These are phyloP conservation scores for Hyphopichia buzzinii DNA, from an alignment of 1,139 yeast genomes.

Conservation along the genomic window DNA sequence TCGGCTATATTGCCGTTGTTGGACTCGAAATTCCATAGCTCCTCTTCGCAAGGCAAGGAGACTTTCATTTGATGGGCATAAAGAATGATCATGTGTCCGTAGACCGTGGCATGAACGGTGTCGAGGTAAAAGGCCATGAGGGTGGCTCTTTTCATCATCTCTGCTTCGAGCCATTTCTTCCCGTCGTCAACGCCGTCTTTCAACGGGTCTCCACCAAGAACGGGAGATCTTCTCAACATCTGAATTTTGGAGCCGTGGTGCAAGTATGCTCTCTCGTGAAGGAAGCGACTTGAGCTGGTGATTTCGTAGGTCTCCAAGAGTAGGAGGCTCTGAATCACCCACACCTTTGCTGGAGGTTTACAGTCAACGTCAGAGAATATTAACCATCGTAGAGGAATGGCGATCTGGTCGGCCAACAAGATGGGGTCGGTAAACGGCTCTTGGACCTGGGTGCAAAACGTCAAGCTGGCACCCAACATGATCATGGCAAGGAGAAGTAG, in stretches of 20 bases:
- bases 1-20: background rate
- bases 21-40: conserved; percentile 25
- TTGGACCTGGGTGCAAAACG: conserved; percentile 14
- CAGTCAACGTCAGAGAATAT: conserved; percentile 56
- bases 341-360: conserved; percentile 52
- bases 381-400: conserved; percentile 61
- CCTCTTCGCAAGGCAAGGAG: conserved; percentile 31
- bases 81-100: conserved; percentile 26
- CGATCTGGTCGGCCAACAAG: conserved; percentile 38
- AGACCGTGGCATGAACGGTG: conserved; percentile 32
- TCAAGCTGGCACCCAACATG: conserved; percentile 50
- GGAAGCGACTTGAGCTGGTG: conserved; percentile 36
- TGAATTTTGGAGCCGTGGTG: conserved; percentile 77
- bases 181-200: conserved; percentile 11
- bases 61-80: conserved; percentile 32
- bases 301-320: conserved; percentile 64
- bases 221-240: conserved; percentile 63
- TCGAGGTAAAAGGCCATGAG: conserved; percentile 32
- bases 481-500: conserved; percentile 55
- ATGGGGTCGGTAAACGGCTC: conserved; percentile 18
- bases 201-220: conserved; percentile 62
- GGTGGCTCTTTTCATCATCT: conserved; percentile 31
- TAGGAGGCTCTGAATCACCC: conserved; percentile 63
- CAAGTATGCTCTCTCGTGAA: conserved; percentile 70
- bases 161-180: conserved; percentile 33